Conservation (phyloP, 441 rosid genomes). For the Jatropha podagrica region DNA sequence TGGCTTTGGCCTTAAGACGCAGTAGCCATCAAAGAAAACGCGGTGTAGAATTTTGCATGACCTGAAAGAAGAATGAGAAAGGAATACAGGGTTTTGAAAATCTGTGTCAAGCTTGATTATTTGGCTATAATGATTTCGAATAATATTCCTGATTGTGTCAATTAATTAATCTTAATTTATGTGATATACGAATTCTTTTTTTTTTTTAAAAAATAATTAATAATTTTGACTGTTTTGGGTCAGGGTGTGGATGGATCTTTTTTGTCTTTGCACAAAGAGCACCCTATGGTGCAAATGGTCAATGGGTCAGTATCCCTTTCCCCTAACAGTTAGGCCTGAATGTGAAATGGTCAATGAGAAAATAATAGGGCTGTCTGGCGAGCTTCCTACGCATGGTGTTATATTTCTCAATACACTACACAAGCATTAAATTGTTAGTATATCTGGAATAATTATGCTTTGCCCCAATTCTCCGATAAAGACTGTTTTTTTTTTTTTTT, state of each 20-base stretch:
- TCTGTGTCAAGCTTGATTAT: too few species aligned
- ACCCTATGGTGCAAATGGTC: background rate
- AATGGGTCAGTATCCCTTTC: background rate
- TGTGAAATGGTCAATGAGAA: slow-evolving; percentile 6
- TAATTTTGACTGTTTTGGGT: too few species aligned
- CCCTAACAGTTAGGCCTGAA: background rate
- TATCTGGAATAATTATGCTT: background rate
- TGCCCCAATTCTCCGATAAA: background rate
- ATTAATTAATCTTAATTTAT: too few species aligned
- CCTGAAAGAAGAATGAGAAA: background rate
- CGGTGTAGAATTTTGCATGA: background rate
- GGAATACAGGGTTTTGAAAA: too few species aligned
- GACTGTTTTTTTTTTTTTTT: background rate
- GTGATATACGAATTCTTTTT: too few species aligned
- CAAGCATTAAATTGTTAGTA: background rate
- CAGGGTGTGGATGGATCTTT: too few species aligned
- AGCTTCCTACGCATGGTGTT: background rate
- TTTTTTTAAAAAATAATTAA: too few species aligned
- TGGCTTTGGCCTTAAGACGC: background rate
- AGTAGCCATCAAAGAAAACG: slow-evolving; percentile 8
- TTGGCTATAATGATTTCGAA: too few species aligned
- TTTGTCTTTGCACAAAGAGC: background rate
- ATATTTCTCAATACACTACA: background rate
- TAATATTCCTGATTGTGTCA: too few species aligned
- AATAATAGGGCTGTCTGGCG: background rate